Evolutionary conservation across 495 filamentous ascomycete genomes (phyloP).

Genomic region (Hypoxylon crocopeplum): DNA sequence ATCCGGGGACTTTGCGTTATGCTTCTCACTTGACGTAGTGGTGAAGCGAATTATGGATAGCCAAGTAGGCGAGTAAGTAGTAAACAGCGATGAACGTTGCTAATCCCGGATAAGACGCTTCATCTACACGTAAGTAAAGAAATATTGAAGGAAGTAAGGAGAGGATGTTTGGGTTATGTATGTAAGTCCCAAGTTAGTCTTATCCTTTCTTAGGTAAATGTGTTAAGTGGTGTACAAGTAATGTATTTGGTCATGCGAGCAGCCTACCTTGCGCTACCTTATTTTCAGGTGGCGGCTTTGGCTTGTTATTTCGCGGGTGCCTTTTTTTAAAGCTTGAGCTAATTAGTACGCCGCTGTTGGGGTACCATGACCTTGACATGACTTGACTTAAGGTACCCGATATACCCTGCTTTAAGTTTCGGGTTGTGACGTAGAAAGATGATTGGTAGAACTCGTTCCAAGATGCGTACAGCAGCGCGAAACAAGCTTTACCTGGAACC

Average conservation of each 20-base stretch:
- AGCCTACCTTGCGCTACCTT: too few species aligned
- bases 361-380: conserved; percentile 7
- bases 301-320: not conserved
- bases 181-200: not conserved
- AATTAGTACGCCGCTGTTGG: not conserved
- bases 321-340: conserved; percentile 12
- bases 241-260: conserved; percentile 19
- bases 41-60: conserved; percentile 1
- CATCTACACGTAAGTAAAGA: too few species aligned
- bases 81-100: not conserved
- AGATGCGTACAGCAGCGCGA: not conserved
- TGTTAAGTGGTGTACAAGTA: not conserved
- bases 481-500: not conserved
- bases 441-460: conserved; percentile 8
- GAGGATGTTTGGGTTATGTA: too few species aligned
- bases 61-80: not conserved
- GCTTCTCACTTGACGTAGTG: too few species aligned
- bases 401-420: not conserved
- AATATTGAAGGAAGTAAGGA: not conserved
- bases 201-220: conserved; percentile 6
- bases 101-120: not conserved
- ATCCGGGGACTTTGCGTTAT: too few species aligned
- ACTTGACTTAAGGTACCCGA: not conserved
- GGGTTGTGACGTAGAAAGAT: conserved; percentile 12
- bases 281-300: conserved; percentile 12